A percentile compares a stretch with the other conserved stretches of the same genome.
Conservation (phyloP, 306 rosid species). For the Vigna hirtella region DNA sequence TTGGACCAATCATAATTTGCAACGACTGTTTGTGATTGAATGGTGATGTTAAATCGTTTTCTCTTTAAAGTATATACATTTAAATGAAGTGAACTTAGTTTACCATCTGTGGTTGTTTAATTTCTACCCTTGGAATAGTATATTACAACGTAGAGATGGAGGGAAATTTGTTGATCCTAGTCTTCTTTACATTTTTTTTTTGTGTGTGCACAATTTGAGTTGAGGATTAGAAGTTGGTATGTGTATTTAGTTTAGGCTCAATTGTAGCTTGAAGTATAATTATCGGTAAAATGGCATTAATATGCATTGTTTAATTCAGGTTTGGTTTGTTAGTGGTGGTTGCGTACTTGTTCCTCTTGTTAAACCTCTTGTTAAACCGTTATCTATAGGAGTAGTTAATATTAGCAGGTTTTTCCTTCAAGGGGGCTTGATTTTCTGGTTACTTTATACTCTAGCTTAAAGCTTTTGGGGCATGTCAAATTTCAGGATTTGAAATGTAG, state of each 20-base stretch:
- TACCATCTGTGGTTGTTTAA: background rate
- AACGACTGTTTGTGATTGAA: too few relatives aligned
- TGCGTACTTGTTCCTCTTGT: background rate
- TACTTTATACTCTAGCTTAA: background rate
- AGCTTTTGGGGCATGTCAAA: slow-evolving; percentile 27
- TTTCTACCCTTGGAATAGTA: slow-evolving; percentile 16
- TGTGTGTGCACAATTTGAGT: background rate
- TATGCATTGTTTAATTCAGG: background rate
- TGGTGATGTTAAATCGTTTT: too few relatives aligned
- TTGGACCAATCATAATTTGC: too few relatives aligned
- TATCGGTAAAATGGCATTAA: background rate
- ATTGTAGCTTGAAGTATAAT: background rate
- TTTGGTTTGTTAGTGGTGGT: background rate
- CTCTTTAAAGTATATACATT: too few relatives aligned
- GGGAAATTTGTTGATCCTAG: slow-evolving; percentile 23
- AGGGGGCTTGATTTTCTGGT: background rate
- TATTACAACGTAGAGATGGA: background rate
- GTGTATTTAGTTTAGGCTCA: background rate
- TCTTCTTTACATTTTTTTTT: background rate
- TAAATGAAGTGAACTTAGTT: background rate
- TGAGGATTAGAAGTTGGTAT: slow-evolving; percentile 7
- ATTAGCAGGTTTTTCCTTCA: slow-evolving; percentile 14
- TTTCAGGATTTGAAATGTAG: slow-evolving; percentile 79
- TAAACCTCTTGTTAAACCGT: background rate
- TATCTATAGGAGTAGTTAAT: slow-evolving; percentile 11